Evolutionary conservation across 805 yeast species (phyloP), one percentile per base, ranked within the genome.

Genomic region (Teunomyces lycoperdinae): DNA sequence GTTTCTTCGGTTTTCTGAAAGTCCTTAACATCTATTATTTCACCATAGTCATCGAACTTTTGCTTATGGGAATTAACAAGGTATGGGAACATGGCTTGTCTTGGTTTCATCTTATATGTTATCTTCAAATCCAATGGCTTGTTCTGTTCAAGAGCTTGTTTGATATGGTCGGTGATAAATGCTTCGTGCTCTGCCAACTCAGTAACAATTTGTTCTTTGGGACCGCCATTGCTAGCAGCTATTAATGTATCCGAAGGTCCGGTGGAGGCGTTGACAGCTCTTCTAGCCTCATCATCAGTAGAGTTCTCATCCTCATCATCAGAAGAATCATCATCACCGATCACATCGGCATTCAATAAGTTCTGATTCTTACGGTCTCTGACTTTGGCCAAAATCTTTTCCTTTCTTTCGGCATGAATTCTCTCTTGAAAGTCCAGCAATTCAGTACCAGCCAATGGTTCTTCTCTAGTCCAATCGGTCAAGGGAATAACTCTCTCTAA

Each of bases 21-120:
- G 55, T 84, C 85, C 33, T 81, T 79, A 38, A 77, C 77, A 51
- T 85, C 83, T 16, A 91, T 83, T 1, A 84, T 67, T 47, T 81
- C 84, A 28, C 99, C 99, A 63, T 92, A 94, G 54, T 92, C 97
- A 61, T 94, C 98, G 42, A 76, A 70, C 54, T 86, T 81, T 20
- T 78, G 70, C 55, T 80, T 79, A 42, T 74, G 77, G 6, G 60
- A 51, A 24, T 54, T 53, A 1, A 79, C 77, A 33, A 80, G 69
- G 55, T 72, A 86, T 9, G 96, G 98, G 60, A 92, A 94, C 87
- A 87, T 85, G 39, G 77, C 73, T 76, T 79, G 63, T 73, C 76
- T 65, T 60, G 78, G 64, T 73, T 79, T 58, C 63, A 73, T 67
- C 32, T 75, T 73, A 42, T 59, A 57, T 5, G 71, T 71, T 28